These are phyloP conservation scores for Dianthus caryophyllus DNA, from an alignment of 148 eudicot genomes.

Conservation along the genomic window DNA sequence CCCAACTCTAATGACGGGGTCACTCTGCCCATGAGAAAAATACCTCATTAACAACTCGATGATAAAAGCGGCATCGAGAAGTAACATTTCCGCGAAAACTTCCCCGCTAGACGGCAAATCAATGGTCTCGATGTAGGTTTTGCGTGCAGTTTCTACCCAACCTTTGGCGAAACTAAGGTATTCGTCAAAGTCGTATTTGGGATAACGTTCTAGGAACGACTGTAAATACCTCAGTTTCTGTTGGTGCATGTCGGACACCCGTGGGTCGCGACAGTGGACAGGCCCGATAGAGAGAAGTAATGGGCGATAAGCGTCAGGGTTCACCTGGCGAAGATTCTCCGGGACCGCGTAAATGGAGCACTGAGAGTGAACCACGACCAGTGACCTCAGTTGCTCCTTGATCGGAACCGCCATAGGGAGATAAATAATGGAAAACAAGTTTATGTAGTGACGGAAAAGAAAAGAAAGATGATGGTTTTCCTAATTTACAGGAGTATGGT, in stretches of 20 bases:
- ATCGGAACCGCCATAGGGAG: too few species aligned
- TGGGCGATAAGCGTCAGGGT: slow-evolving; percentile 14
- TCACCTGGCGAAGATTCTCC: slow-evolving; percentile 10
- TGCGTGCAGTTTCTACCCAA: background rate
- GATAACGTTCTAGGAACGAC: background rate
- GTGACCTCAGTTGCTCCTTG: background rate
- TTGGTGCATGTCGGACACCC: background rate
- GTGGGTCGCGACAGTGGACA: background rate
- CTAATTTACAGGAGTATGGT: too few species aligned
- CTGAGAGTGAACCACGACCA: background rate
- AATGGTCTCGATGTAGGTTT: slow-evolving; percentile 12
- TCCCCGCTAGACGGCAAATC: background rate
- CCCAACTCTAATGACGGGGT: background rate
- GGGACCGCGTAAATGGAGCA: slow-evolving; percentile 24
- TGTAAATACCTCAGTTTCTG: slow-evolving; percentile 19
- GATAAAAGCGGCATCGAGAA: slow-evolving; percentile 22
- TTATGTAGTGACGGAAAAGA: too few species aligned
- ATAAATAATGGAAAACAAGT: too few species aligned
- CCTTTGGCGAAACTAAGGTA: background rate
- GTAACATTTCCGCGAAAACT: slow-evolving; percentile 15
- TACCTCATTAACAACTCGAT: slow-evolving; percentile 15
- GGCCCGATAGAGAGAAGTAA: slow-evolving; percentile 25
- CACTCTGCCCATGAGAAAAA: background rate
- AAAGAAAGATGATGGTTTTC: too few species aligned
- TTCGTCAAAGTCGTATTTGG: background rate